A percentile compares a stretch with the other conserved stretches of the same genome.
Evolutionary conservation across 176 grass and related monocot genomes (phyloP).

Genomic region (Triticum urartu): DNA sequence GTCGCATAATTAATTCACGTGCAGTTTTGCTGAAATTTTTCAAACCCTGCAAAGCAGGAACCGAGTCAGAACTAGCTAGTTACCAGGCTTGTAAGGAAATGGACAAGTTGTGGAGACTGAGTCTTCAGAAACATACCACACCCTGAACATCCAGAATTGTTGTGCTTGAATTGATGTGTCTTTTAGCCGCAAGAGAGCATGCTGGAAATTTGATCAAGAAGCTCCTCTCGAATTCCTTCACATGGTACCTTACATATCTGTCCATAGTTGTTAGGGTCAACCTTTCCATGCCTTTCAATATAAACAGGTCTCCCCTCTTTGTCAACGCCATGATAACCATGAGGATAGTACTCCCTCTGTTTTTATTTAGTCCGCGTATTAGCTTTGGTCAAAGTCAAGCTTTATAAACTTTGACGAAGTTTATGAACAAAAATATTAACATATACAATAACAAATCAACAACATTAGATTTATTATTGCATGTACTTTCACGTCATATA

Average conservation of each 20-base stretch:
- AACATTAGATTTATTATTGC: too few relatives aligned
- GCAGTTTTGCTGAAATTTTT: slow-evolving; percentile 99
- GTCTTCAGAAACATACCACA: slow-evolving; percentile 58
- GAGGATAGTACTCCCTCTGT: slow-evolving; percentile 98
- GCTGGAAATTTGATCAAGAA: slow-evolving; percentile 93
- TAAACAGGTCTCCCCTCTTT: slow-evolving; percentile 92
- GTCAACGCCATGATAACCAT: slow-evolving; percentile 97
- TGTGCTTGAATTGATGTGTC: slow-evolving; percentile 86
- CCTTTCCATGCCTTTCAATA: slow-evolving; percentile 94
- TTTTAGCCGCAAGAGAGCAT: slow-evolving; percentile 92
- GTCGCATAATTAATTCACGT: slow-evolving; percentile 71
- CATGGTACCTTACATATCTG: slow-evolving; percentile 83
- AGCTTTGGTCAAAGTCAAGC: too few relatives aligned
- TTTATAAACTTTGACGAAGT: too few relatives aligned
- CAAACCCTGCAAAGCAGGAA: slow-evolving; percentile 58
- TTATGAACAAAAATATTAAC: too few relatives aligned
- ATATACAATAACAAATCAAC: too few relatives aligned
- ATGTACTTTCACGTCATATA: too few relatives aligned
- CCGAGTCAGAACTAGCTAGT: slow-evolving; percentile 4
- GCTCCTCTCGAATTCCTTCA: slow-evolving; percentile 91
- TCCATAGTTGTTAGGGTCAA: slow-evolving; percentile 98
- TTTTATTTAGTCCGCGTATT: too few relatives aligned
- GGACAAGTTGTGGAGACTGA: not conserved
- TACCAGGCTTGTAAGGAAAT: not conserved
- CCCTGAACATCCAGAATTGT: slow-evolving; percentile 96